Base-by-base conservation (phyloP, 768 basidiomycete genomes). In the Piloderma croceum region DNA sequence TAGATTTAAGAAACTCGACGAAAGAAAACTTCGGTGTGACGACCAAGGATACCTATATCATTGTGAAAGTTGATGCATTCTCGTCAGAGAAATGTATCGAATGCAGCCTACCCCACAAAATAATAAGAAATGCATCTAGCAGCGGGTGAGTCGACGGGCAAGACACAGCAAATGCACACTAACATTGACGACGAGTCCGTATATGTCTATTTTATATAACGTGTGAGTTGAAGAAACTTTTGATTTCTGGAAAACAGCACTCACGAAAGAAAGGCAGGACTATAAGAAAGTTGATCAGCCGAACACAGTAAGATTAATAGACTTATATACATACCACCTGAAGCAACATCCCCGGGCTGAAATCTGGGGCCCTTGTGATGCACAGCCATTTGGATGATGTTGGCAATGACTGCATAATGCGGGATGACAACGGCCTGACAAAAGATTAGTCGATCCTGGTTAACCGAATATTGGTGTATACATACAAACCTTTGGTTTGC, bases 11-110 rank as follows among this genome's bases (percentile, higher is more conserved):
- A 46, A 76, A 78, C 5, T 70, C 63, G 17, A 56, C 47, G 44
- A 83, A 79, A 50, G 61, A 76, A 54, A 85, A 86, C 45, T 77
- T 83, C 6, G 80, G 74, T 4, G 82, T 57, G n/a, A 82, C 68
- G 12, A 84, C 75, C 12, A 83, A 46, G 1, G 76, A 67, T 15
- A 72, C 56, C 74, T 80, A 43, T 32, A n/a, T n/a, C n/a, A n/a
- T n/a, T n/a, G 32, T 19, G 32, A 47, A n/a, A 13, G 17, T 45
- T 35, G 53, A 36, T 49, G 6, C 32, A 11, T n/a, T 15, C 11
- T 3, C 1, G 17, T 19, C 5, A 7, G 36, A 31, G 23, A 19
- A 7, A 17, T 24, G 17, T 23, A 42, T 13, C 18, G 25, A 1
- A n/a, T 20, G 32, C 24, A 7, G 32, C 69, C 45, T 51, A 79